Evolutionary conservation across 164 flowering plant genomes (phyloP).

Genomic region (Tinospora cordifolia): DNA sequence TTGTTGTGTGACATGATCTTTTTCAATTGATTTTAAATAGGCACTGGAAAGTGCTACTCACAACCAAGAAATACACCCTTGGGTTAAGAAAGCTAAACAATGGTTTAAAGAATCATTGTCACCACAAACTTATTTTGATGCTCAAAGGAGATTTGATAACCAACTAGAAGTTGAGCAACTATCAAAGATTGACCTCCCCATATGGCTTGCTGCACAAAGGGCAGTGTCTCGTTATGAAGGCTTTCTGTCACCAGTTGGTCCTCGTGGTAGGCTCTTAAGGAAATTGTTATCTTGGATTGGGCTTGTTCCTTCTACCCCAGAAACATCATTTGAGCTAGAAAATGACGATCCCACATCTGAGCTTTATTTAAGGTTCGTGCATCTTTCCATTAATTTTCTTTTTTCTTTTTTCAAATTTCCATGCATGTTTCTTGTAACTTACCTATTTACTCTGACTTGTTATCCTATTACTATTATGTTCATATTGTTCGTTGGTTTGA

Average conservation of each 20-base stretch:
- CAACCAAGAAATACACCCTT: constrained; percentile 34
- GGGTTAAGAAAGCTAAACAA: constrained; percentile 35
- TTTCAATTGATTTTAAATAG: constrained; percentile 30
- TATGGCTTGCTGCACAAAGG: constrained; percentile 88
- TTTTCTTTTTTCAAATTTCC: not conserved
- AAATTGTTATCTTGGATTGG: constrained; percentile 70
- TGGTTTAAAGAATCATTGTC: constrained; percentile 48
- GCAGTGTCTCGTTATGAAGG: constrained; percentile 87
- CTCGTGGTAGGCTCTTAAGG: constrained; percentile 74
- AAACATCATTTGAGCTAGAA: constrained; percentile 37
- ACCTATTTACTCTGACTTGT: not conserved
- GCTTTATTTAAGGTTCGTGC: constrained; percentile 52
- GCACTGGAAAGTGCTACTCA: constrained; percentile 34
- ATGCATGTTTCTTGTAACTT: not conserved
- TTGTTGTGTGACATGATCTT: constrained; percentile 6
- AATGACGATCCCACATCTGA: constrained; percentile 32
- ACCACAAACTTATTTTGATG: constrained; percentile 28
- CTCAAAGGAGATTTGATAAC: constrained; percentile 28
- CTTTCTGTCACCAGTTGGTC: constrained; percentile 66
- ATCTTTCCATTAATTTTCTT: not conserved
- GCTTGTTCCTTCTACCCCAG: constrained; percentile 46
- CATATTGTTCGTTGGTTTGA: not conserved
- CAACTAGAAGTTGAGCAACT: constrained; percentile 26
- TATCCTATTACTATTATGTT: not conserved
- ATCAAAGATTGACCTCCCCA: constrained; percentile 57